Evolutionary conservation across 139 green algal genomes (phyloP), one percentile per base, ranked within the genome.

Genomic region (Auxenochlorella pyrenoidosa): DNA sequence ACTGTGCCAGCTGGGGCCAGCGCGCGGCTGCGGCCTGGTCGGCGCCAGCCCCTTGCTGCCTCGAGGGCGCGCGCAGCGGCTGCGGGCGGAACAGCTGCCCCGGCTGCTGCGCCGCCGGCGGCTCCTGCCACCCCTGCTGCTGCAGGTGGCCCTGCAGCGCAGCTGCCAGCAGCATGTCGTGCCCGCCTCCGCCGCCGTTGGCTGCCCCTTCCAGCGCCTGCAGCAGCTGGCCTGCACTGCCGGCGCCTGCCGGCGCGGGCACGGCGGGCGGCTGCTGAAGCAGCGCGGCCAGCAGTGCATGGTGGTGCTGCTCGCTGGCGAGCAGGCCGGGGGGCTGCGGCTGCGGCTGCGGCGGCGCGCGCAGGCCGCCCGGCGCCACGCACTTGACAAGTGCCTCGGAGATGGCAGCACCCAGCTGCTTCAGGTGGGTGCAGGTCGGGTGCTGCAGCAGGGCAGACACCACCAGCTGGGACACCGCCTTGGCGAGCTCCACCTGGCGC

Each of bases 371-470:
- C 21, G 59, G 36, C 28, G 79, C 58, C 26, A 73, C 79, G 10
- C 36, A 84, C 16, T 58, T 73, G 36, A 84, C 36, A 59, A 84
- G 79, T 34, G 36, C 63, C 24, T 84, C 59, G 0, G 58, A 84
- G 12, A 84, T 34, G 54, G 79, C 79, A 34, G 79, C 58, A 32
- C 58, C 79, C 79, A 84, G 75, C 36, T 73, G 79, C 38, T 75
- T 84, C 0, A 84, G 58, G 5, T 63, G 22, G 5, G 28, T 1
- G 58, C 58, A 75, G 59, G 6, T 34, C 8, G 59, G 79, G 38
- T 84, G 79, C 22, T 26, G 8, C 58, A 75, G 58, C 36, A 84
- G 79, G 32, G 51, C 16, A 28, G 13, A 21, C 8, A 75, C 32
- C 58, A 84, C 63, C 12, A 58, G 22, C 26, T 75, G 79, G 0